Evolutionary conservation across 1,284 basidiomycete species (phyloP).

Genomic region (Chiua sp.): DNA sequence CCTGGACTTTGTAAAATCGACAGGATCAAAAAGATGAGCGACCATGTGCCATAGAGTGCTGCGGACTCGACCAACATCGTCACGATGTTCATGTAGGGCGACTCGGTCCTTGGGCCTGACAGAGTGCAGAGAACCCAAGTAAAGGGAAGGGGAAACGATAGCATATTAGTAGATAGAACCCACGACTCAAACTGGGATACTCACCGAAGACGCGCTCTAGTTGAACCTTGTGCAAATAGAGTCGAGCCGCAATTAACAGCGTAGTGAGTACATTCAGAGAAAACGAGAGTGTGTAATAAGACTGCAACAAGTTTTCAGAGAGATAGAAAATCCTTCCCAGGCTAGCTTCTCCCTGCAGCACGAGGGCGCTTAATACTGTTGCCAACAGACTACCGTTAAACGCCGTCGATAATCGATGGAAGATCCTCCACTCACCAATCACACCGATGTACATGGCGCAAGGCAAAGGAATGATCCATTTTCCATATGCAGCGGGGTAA

Average conservation of each 20-base stretch:
- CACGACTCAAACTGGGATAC: neutral
- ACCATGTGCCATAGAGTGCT: slow-evolving; percentile 32
- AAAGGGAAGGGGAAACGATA: neutral
- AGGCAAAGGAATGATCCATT: slow-evolving; percentile 33
- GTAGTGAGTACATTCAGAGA: slow-evolving; percentile 45
- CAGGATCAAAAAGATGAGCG: slow-evolving; percentile 29
- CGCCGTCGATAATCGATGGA: neutral
- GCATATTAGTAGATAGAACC: slow-evolving; percentile 3
- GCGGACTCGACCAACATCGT: slow-evolving; percentile 35
- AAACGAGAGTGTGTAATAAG: slow-evolving; percentile 42
- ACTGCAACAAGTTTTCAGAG: slow-evolving; percentile 26
- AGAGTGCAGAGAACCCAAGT: neutral
- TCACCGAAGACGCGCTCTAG: slow-evolving; percentile 37
- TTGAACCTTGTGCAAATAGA: slow-evolving; percentile 37
- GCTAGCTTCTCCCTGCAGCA: slow-evolving; percentile 25
- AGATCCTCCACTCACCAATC: slow-evolving; percentile 24
- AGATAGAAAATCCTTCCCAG: slow-evolving; percentile 26
- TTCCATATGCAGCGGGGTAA: slow-evolving; percentile 22
- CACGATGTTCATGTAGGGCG: slow-evolving; percentile 31
- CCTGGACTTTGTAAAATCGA: slow-evolving; percentile 25
- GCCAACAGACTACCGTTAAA: neutral
- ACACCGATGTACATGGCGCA: slow-evolving; percentile 32
- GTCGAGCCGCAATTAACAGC: slow-evolving; percentile 40
- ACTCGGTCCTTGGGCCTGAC: slow-evolving; percentile 19
- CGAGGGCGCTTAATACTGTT: slow-evolving; percentile 24